A percentile compares a stretch with the other conserved stretches of the same genome.
Evolutionary conservation across 108 stramenopile genomes (phyloP).

Genomic region (Epithemia pelagica): DNA sequence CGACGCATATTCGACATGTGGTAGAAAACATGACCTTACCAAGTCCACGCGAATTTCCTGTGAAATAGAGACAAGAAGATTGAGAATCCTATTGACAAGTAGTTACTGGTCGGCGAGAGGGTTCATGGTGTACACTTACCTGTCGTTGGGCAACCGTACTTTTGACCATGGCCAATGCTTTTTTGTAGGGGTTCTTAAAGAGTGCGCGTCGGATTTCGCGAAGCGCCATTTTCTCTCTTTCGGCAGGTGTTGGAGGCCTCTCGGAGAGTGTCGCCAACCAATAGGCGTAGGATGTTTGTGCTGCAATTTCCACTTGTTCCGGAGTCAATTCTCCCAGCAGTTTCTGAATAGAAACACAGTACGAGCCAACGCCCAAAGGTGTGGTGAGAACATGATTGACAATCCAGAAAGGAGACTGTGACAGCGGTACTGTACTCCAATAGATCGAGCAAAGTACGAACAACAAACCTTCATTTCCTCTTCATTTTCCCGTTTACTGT

Average conservation of each 20-base stretch:
- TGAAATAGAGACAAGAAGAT: neutral
- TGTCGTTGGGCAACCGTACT: neutral
- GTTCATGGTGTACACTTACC: too few relatives aligned
- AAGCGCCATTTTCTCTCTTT: neutral
- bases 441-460: neutral
- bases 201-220: neutral
- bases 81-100: too few relatives aligned
- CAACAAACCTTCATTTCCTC: neutral
- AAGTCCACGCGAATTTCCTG: neutral
- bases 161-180: neutral
- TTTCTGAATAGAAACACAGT: too few relatives aligned
- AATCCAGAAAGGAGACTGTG: too few relatives aligned
- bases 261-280: constrained; percentile 9
- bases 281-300: constrained; percentile 10
- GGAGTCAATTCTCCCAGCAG: constrained; percentile 9
- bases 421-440: neutral
- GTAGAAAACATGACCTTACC: neutral
- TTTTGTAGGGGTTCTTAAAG: neutral
- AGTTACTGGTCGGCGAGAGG: too few relatives aligned
- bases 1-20: neutral
- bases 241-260: neutral
- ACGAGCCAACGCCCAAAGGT: too few relatives aligned
- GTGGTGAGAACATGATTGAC: too few relatives aligned
- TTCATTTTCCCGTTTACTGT: neutral
- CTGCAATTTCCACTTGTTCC: constrained; percentile 9